These are phyloP conservation scores for Heliamphora exappendiculata DNA, from an alignment of 148 eudicot species.

Conservation along the genomic window DNA sequence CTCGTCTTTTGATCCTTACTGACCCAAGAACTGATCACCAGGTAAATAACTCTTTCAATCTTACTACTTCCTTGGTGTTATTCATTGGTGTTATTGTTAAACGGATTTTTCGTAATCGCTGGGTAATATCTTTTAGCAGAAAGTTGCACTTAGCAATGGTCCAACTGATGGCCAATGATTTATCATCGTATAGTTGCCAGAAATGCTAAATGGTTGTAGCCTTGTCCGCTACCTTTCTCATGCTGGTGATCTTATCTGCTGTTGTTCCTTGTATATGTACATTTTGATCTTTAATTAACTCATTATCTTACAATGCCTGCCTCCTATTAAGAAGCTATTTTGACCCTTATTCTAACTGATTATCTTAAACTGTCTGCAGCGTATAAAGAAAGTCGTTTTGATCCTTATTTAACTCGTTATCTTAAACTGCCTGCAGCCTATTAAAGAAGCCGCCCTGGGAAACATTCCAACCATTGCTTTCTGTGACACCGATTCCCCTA, in stretches of 20 bases:
- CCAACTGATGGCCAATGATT: background rate
- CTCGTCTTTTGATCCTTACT: constrained; percentile 8
- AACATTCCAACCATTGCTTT: constrained; percentile 14
- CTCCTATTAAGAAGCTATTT: too few species aligned
- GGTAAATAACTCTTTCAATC: background rate
- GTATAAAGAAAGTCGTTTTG: too few species aligned
- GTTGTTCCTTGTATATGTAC: too few species aligned
- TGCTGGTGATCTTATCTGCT: background rate
- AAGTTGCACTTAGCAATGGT: background rate
- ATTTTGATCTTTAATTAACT: too few species aligned
- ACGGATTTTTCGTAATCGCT: background rate
- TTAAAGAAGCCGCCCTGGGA: constrained; percentile 10
- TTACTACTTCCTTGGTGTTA: too few species aligned
- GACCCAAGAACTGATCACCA: constrained; percentile 14
- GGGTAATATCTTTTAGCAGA: background rate
- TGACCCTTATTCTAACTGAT: too few species aligned
- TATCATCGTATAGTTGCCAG: background rate
- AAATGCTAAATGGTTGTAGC: background rate
- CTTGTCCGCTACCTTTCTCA: background rate
- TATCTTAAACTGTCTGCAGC: too few species aligned
- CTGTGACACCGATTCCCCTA: constrained; percentile 12
- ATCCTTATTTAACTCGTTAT: background rate
- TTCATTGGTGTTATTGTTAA: background rate
- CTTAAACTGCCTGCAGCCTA: constrained; percentile 7
- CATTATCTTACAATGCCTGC: too few species aligned